These are phyloP conservation scores for Vanrija pseudolonga DNA, from an alignment of 1,284 basidiomycete species.

Conservation along the genomic window DNA sequence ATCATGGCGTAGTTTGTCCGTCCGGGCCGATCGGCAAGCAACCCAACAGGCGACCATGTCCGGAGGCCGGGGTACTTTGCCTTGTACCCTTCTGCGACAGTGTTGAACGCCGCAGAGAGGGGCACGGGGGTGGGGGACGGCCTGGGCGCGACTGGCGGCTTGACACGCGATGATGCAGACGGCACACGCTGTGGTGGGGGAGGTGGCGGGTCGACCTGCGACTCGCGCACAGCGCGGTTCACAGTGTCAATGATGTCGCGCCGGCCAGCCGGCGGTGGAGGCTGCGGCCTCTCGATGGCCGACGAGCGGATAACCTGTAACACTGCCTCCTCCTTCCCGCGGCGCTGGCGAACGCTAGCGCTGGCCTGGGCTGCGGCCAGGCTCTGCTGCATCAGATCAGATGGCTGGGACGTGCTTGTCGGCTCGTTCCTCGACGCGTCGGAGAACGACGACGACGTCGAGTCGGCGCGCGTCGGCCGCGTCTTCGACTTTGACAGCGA, in stretches of 20 bases:
- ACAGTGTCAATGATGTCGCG: slow-evolving; percentile 15
- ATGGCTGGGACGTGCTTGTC: slow-evolving; percentile 12
- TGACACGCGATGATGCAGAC: neutral
- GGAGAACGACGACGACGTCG: slow-evolving; percentile 9
- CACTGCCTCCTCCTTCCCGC: slow-evolving; percentile 1
- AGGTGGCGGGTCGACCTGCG: slow-evolving; percentile 10
- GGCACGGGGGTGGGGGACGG: neutral
- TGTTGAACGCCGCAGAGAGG: neutral
- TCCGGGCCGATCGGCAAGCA: slow-evolving; percentile 9
- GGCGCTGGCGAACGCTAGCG: neutral
- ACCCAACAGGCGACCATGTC: slow-evolving; percentile 5
- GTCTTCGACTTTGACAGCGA: neutral
- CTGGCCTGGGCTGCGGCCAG: slow-evolving; percentile 15
- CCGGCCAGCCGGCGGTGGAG: neutral
- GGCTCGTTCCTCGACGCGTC: slow-evolving; percentile 9
- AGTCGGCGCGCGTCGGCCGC: neutral
- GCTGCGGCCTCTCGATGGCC: neutral
- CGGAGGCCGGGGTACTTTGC: slow-evolving; percentile 8
- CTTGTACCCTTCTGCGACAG: slow-evolving; percentile 5
- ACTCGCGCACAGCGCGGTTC: slow-evolving; percentile 12
- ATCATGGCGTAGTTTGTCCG: slow-evolving; percentile 58
- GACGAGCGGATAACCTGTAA: slow-evolving; percentile 18
- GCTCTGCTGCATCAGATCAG: slow-evolving; percentile 16
- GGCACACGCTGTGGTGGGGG: slow-evolving; percentile 9
- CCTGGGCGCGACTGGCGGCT: neutral